phyloP scores from a whole-genome alignment of 768 basidiomycete species.

The Leccinum subgranulosum region DNA sequence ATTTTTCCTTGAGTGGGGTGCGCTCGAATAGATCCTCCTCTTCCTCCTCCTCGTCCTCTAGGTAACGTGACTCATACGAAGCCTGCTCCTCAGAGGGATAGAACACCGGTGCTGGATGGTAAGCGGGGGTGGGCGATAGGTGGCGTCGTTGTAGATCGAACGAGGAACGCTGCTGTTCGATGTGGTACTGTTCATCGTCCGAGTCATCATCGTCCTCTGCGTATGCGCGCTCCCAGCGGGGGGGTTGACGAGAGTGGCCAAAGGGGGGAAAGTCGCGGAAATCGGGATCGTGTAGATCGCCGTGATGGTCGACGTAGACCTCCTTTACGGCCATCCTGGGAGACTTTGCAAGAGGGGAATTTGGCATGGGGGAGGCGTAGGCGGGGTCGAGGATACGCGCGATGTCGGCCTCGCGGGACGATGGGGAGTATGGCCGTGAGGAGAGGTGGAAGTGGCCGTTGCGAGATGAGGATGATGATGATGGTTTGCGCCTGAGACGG shows the following conservation, averaged over 20 bases:
- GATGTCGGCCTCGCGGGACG: slow-evolving; percentile 48
- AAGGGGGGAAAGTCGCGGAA: slow-evolving; percentile 59
- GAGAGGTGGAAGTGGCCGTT: background rate
- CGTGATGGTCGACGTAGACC: slow-evolving; percentile 59
- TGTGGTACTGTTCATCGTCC: slow-evolving; percentile 29
- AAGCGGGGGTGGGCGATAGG: slow-evolving; percentile 23
- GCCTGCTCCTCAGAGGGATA: slow-evolving; percentile 30
- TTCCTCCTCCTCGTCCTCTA: slow-evolving; percentile 27
- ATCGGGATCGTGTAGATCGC: slow-evolving; percentile 66
- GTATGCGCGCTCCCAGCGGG: slow-evolving; percentile 35
- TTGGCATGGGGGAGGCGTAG: slow-evolving; percentile 41
- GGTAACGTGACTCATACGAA: slow-evolving; percentile 28
- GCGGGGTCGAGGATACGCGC: slow-evolving; percentile 64
- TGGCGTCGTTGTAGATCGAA: slow-evolving; percentile 22
- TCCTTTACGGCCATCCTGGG: slow-evolving; percentile 15
- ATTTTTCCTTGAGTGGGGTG: slow-evolving; percentile 29
- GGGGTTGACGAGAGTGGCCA: slow-evolving; percentile 21
- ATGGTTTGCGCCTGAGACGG: slow-evolving; percentile 22
- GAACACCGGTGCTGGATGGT: slow-evolving; percentile 20
- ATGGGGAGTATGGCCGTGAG: slow-evolving; percentile 33
- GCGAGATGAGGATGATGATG: slow-evolving; percentile 30
- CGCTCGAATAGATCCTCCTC: slow-evolving; percentile 17
- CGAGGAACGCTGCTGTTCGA: slow-evolving; percentile 13
- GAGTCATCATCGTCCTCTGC: slow-evolving; percentile 26
- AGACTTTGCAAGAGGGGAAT: slow-evolving; percentile 21